Base-by-base conservation (phyloP, 1,139 yeast genomes). In the Nakaseomyces glabratus region DNA sequence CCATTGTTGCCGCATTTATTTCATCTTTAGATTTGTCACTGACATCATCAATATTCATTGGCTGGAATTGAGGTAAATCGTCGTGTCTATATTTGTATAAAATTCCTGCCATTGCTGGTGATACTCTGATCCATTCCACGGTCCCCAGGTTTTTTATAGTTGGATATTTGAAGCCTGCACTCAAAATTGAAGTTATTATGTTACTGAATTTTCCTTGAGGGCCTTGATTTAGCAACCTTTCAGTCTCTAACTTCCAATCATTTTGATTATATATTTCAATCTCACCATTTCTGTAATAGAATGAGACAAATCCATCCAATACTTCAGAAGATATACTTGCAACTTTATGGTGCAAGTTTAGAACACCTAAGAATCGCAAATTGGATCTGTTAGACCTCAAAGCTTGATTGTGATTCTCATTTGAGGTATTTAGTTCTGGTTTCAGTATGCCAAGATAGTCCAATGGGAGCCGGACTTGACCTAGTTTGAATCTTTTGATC, bases 51-150 rank as follows among this genome's bases (percentile, higher is more conserved):
- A 44, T 41, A n/a, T 30, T 29, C 14, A 49, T 41, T 20, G 48
- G 37, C 23, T 39, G 34, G 31, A 50, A 55, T 26, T 39, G 34
- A 2, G 58, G 57, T 4, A 35, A 37, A 4, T 31, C 33, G 11
- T 46, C 37, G 13, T 37, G 35, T 9, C 32, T 36, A 10, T 42
- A 29, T 41, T 55, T 55, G 13, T 43, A 38, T n/a, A 55, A 44
- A 2, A 52, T 44, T 33, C 59, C 58, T 4, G 55, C 45, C 54
- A 54, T 46, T 9, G 58, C 44, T 11, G 59, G 60, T 8, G 59
- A 52, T 10, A 52, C 44, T 14, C 39, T 40, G 15, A 48, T 41
- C 60, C 60, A 55, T 31, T 54, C 58, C 6, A 49, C 28, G 4
- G 48, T 47, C 21, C 41, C 40, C 3, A 39, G 25, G 3, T 46